Evolutionary conservation across 805 yeast species (phyloP), one percentile per base, ranked within the genome.

Genomic region (Kuraishia ogatae): DNA sequence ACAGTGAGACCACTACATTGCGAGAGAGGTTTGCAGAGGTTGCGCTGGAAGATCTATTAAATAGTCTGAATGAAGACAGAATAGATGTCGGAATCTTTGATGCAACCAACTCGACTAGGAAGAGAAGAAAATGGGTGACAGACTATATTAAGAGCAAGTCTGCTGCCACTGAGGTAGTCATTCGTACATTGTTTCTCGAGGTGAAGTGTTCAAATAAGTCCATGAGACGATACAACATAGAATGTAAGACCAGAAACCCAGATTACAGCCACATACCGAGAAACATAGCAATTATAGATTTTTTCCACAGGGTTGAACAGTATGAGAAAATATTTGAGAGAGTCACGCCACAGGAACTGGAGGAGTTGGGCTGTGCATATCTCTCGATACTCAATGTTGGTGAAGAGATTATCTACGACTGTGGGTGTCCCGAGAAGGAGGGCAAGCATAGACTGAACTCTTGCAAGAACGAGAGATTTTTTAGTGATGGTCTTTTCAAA

Each of bases 1-100:
- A 89, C 66, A 67, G 72, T 23, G 72, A 78, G 15, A 79, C 87
- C 3, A 80, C 80, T 11, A 74, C 77, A 29, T 73, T 89, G 50
- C 79, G 97, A 59, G 97, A 93, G 63, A 79, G 83, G 64, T 94
- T 97, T 96, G 98, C 98, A 0, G 84, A 89, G 82, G 96, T 92
- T 62, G 93, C 98, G 0, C 72, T 93, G 56, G 88, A 87, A 57
- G 86, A 85, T 62, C 71, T 94, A 53, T 74, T 90, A 23, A 87
- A 87, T 59, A 84, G 85, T 67, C 79, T 94, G 8, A 66, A 87
- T 46, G 76, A 80, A 22, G 94, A 91, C 1, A 77, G 81, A n/a
- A 96, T 96, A 1, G 85, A 92, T 4, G 94, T 93, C 2, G 99
- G 97, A 1, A 85, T 93, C 13, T 84, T 87, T 63, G 96, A 87